phyloP scores from a whole-genome alignment of 495 filamentous ascomycete genomes.

The Trichoderma parareesei region DNA sequence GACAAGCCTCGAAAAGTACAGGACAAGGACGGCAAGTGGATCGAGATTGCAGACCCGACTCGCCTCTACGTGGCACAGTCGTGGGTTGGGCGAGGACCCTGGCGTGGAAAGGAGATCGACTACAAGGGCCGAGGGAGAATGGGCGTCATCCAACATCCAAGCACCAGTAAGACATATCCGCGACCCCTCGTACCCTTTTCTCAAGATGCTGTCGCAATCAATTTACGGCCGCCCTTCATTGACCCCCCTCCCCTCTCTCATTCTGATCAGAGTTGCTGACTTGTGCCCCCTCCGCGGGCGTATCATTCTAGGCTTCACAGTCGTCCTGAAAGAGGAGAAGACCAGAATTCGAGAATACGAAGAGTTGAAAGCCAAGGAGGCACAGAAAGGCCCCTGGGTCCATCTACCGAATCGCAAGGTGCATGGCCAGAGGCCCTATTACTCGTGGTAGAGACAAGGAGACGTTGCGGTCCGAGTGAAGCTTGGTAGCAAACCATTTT shows the following conservation, averaged over 20 bases:
- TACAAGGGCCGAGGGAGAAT: constrained; percentile 63
- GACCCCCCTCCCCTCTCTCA: background rate
- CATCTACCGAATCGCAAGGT: constrained; percentile 74
- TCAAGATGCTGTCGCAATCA: too few species aligned
- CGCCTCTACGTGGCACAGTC: constrained; percentile 81
- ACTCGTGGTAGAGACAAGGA: constrained; percentile 60
- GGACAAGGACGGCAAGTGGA: constrained; percentile 50
- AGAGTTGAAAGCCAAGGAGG: constrained; percentile 64
- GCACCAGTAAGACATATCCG: constrained; percentile 50
- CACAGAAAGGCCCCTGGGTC: constrained; percentile 69
- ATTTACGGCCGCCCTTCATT: too few species aligned
- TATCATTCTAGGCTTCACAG: constrained; percentile 50
- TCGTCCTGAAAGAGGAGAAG: constrained; percentile 87
- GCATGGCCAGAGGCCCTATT: constrained; percentile 74
- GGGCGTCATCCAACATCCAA: constrained; percentile 52
- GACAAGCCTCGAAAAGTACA: constrained; percentile 31
- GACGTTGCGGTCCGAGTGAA: background rate
- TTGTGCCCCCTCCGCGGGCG: background rate
- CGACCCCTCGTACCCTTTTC: background rate
- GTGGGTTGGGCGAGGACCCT: constrained; percentile 73
- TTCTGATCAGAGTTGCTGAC: constrained; percentile 2
- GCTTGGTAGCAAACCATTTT: background rate
- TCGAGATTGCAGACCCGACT: constrained; percentile 59
- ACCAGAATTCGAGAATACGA: constrained; percentile 72
- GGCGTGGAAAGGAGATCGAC: constrained; percentile 43